Evolutionary conservation across 805 yeast genomes (phyloP).

Genomic region (Spathaspora passalidarum): DNA sequence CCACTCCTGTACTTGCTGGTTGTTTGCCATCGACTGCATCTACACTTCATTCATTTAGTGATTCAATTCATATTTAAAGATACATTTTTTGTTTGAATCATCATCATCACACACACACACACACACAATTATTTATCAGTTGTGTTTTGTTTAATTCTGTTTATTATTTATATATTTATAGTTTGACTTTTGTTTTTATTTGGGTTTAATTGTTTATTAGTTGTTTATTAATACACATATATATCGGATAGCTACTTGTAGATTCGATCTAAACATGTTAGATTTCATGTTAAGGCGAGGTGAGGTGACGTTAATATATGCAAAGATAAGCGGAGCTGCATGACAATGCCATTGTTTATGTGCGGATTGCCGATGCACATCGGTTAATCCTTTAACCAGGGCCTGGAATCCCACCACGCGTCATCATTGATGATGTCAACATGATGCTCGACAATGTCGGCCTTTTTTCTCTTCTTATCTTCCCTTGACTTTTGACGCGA

Average conservation of each 20-base stretch:
- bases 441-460: constrained; percentile 45
- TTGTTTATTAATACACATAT: background rate
- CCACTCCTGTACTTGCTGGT: constrained; percentile 6
- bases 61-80: constrained; percentile 26
- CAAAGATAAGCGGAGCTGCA: no score
- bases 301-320: no score
- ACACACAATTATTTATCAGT: background rate
- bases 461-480: constrained; percentile 48
- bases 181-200: constrained; percentile 2
- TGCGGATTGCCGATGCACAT: no score
- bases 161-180: background rate
- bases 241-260: background rate
- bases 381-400: constrained; percentile 24
- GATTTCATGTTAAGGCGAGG: no score
- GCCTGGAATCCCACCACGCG: constrained; percentile 55
- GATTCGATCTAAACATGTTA: background rate
- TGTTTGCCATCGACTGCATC: constrained; percentile 25
- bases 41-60: constrained; percentile 32
- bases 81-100: background rate
- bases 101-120: background rate
- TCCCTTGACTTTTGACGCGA: constrained; percentile 49
- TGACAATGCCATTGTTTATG: no score
- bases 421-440: constrained; percentile 60
- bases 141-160: constrained; percentile 2
- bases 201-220: background rate